Evolutionary conservation across 106 monocot species (phyloP).

Genomic region (Agapanthus africanus): DNA sequence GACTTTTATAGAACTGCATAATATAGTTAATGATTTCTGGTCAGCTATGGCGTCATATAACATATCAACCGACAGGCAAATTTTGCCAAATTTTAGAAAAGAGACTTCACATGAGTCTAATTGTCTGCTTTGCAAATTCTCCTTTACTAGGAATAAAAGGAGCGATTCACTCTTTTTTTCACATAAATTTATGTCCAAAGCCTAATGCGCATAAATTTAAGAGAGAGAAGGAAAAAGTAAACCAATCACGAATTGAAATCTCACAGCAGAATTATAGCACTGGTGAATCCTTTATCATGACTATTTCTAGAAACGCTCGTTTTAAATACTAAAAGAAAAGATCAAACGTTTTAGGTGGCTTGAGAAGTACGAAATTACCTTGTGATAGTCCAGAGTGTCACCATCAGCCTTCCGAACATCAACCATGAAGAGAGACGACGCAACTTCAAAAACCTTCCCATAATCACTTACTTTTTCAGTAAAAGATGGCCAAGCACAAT

Average conservation of each 20-base stretch:
- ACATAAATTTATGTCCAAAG: not conserved
- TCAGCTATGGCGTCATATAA: not conserved
- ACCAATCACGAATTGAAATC: no score
- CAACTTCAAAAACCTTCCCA: constrained; percentile 96
- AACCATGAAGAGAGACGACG: constrained; percentile 85
- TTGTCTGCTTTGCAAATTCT: no score
- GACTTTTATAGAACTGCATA: constrained; percentile 80
- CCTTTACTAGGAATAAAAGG: no score
- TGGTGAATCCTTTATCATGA: not conserved
- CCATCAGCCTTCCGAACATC: constrained; percentile 91
- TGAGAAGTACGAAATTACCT: constrained; percentile 25
- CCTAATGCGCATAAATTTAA: no score
- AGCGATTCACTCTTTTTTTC: no score
- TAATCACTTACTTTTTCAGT: no score
- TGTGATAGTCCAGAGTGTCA: constrained; percentile 89
- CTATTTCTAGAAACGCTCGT: not conserved
- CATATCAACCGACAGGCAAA: no score
- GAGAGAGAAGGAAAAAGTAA: not conserved
- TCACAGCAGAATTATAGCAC: not conserved
- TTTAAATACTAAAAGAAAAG: not conserved
- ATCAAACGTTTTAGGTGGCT: not conserved
- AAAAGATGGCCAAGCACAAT: not conserved
- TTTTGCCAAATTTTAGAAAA: no score
- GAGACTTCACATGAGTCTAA: no score
- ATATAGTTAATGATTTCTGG: not conserved